Evolutionary conservation across 2,329 filamentous ascomycete species (phyloP), one percentile per base, ranked within the genome.

Genomic region (Clonostachys rosea): DNA sequence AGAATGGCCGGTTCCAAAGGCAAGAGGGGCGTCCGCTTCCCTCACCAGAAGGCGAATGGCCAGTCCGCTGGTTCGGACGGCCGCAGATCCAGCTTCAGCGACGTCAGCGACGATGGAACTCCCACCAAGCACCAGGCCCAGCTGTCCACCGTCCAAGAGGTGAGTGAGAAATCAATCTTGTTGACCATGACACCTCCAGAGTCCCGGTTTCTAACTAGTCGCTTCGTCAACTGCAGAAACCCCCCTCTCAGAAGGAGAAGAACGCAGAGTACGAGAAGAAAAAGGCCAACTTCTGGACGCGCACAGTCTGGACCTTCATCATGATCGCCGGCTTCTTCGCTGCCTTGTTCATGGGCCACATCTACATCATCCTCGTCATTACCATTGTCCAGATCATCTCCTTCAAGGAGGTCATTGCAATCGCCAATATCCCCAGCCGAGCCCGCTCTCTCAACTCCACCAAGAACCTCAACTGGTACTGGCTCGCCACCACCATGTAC

Each of bases 321-420:
- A 99, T 99, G 94, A 95, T 99, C 59, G 87, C 76, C 47, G 80
- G 83, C 61, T 99, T 99, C 79, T 96, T 97, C 70, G 79, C 82
- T 48, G 83, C 89, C 54, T 87, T 99, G 69, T 95, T 96, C 73
- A 89, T 91, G 61, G 94, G 94, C 51, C 94, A 99, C 71, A 91
- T 99, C 66, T 99, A 97, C 75, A 88, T 99, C 65, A 90, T 99
- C 64, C 84, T 84, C 59, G 84, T 96, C 63, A 88, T 96, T 58
- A 97, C 94, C 30, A 88, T 87, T 43, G 79, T 99, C 51, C 94
- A 99, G 71, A 92, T 99, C 65, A 81, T 99, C 58, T 96, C 89
- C 48, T 99, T 97, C 82, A 97, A 96, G 75, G 94, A 99, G 71
- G 94, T 99, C 60, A 97, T 99, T 63, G 91, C 92, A 53, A 97